Evolutionary conservation across 768 basidiomycete species (phyloP).

Genomic region (Podaxis carcinomalis): DNA sequence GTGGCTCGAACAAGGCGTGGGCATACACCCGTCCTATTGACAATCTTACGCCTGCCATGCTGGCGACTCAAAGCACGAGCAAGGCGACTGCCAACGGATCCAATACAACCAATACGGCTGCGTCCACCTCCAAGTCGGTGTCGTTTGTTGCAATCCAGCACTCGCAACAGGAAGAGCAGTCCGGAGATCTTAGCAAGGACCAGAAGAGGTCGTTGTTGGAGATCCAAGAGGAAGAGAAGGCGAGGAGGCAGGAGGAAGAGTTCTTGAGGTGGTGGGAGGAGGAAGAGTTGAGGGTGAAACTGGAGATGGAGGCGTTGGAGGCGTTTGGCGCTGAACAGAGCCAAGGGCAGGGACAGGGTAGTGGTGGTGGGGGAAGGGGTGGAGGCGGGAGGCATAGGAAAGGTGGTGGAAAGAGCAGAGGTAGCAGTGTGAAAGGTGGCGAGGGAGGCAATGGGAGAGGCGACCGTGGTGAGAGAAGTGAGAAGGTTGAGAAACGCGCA

Average conservation of each 20-base stretch:
- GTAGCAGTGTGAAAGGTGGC: not conserved
- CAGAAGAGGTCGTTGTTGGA: conserved; percentile 67
- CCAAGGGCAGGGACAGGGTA: not conserved
- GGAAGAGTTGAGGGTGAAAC: conserved; percentile 69
- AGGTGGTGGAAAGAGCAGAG: not conserved
- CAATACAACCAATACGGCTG: conserved; percentile 17
- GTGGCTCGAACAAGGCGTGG: conserved; percentile 60
- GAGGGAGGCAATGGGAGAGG: not conserved
- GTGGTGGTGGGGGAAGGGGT: not conserved
- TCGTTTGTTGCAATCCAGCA: conserved; percentile 87
- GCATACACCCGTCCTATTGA: conserved; percentile 44
- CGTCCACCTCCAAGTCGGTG: conserved; percentile 26
- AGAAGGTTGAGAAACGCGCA: not conserved
- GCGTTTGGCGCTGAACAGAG: conserved; percentile 7
- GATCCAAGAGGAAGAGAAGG: conserved; percentile 83
- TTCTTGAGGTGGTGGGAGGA: conserved; percentile 89
- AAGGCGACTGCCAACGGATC: not conserved
- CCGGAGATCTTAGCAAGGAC: conserved; percentile 24
- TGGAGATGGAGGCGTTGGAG: conserved; percentile 32
- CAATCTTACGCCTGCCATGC: conserved; percentile 23
- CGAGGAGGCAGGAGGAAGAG: conserved; percentile 63
- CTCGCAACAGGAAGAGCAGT: conserved; percentile 58
- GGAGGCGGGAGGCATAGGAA: not conserved
- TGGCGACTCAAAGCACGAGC: not conserved
- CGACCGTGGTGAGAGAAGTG: not conserved